phyloP scores from a whole-genome alignment of 805 yeast genomes.

The Saturnispora gosingensis region DNA sequence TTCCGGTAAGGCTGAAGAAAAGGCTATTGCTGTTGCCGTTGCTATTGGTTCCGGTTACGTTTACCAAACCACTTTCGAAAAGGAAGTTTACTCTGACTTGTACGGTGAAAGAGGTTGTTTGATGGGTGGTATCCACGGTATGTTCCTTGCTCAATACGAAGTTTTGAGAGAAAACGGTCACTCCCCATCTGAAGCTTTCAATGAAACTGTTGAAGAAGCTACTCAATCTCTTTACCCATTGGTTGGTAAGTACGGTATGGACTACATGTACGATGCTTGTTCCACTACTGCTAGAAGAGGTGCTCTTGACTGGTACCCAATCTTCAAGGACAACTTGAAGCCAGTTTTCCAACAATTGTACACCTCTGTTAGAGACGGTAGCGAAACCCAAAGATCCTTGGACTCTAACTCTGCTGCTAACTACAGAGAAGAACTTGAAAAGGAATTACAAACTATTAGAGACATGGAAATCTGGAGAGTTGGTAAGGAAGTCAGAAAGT shows the following conservation, averaged over 20 bases:
- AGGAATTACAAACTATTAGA: slow-evolving; percentile 88
- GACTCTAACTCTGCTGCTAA: slow-evolving; percentile 98
- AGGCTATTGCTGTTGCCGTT: slow-evolving; percentile 95
- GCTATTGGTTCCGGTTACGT: slow-evolving; percentile 99
- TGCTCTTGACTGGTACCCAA: slow-evolving; percentile 99
- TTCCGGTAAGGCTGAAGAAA: slow-evolving; percentile 98
- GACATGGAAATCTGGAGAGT: slow-evolving; percentile 99
- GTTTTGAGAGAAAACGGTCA: slow-evolving; percentile 99
- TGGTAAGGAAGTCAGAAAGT: slow-evolving; percentile 99
- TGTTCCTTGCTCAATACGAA: slow-evolving; percentile 99
- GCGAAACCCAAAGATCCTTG: slow-evolving; percentile 96
- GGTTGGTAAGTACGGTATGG: slow-evolving; percentile 99
- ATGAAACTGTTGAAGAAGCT: slow-evolving; percentile 99
- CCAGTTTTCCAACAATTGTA: slow-evolving; percentile 96
- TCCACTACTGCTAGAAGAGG: slow-evolving; percentile 99
- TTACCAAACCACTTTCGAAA: slow-evolving; percentile 98
- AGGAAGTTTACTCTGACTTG: slow-evolving; percentile 97
- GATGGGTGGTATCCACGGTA: slow-evolving; percentile 99
- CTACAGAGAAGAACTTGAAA: slow-evolving; percentile 94
- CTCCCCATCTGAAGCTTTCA: slow-evolving; percentile 99
- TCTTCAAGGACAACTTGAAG: slow-evolving; percentile 96
- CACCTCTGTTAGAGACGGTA: slow-evolving; percentile 90
- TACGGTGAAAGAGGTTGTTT: slow-evolving; percentile 99
- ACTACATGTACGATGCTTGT: slow-evolving; percentile 99
- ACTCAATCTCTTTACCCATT: slow-evolving; percentile 99